phyloP scores from a whole-genome alignment of 495 filamentous ascomycete genomes.

The Articulospora tetracladia region DNA sequence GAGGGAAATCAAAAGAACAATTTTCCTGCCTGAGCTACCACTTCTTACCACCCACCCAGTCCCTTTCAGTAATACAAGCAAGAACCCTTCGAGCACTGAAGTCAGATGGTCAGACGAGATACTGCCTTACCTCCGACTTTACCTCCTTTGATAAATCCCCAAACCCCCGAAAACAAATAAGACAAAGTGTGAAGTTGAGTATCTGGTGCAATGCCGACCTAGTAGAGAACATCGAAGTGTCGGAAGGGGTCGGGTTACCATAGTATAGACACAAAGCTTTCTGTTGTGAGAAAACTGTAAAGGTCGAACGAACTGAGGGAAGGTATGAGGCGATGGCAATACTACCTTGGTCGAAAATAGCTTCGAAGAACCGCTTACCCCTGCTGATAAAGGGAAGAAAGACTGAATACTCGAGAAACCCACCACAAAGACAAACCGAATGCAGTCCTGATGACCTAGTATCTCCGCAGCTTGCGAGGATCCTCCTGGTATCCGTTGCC shows the following conservation, averaged over 20 bases:
- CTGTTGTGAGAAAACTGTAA: background rate
- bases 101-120: conserved; percentile 24
- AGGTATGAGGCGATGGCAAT: conserved; percentile 18
- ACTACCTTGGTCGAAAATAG: conserved; percentile 26
- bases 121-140: conserved; percentile 67
- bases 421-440: conserved; percentile 30
- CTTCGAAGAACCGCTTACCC: conserved; percentile 59
- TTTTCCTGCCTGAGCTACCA: conserved; percentile 20
- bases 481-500: conserved; percentile 70
- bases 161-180: conserved; percentile 13
- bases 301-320: conserved; percentile 4
- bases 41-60: conserved; percentile 27
- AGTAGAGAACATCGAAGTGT: background rate
- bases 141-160: conserved; percentile 40
- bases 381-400: conserved; percentile 52
- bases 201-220: background rate
- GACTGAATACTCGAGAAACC: conserved; percentile 34
- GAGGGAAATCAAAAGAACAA: conserved; percentile 24
- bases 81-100: conserved; percentile 17
- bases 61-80: conserved; percentile 28
- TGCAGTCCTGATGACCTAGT: conserved; percentile 42
- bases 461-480: conserved; percentile 73
- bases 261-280: conserved; percentile 4
- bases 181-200: conserved; percentile 8
- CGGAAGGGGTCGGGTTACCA: conserved; percentile 19